Evolutionary conservation across 805 yeast species (phyloP).

Genomic region (Torulaspora delbrueckii): DNA sequence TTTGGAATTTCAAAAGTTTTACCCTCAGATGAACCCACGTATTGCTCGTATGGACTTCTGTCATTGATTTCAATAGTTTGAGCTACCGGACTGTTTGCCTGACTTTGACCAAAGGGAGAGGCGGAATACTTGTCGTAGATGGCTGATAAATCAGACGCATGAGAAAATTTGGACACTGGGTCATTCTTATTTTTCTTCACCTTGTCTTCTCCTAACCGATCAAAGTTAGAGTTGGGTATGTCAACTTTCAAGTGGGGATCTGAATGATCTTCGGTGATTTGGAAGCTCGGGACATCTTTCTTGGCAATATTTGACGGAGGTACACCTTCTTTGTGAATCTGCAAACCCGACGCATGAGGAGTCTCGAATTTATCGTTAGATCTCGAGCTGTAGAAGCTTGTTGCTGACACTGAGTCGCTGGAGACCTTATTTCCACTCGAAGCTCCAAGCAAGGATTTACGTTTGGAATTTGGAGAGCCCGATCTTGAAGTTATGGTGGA

Average conservation of each 20-base stretch:
- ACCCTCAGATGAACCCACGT: conserved; percentile 21
- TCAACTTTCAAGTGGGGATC: conserved; percentile 6
- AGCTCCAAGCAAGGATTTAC: not conserved
- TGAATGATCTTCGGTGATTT: not conserved
- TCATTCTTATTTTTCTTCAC: conserved; percentile 2
- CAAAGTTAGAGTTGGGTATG: conserved; percentile 11
- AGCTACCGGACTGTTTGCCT: conserved; percentile 6
- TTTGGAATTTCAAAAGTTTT: conserved; percentile 25
- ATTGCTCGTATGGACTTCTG: conserved; percentile 27
- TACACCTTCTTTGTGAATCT: not conserved
- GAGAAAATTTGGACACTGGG: conserved; percentile 7
- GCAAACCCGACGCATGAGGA: conserved; percentile 2
- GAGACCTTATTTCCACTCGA: not conserved
- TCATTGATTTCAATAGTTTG: conserved; percentile 15
- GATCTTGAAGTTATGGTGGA: conserved; percentile 7
- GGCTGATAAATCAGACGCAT: conserved; percentile 15
- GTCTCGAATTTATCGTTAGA: not conserved
- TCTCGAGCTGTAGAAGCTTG: conserved; percentile 1
- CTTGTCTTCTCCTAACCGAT: conserved; percentile 3
- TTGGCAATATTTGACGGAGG: not conserved
- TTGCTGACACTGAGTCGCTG: conserved; percentile 1
- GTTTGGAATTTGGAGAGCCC: conserved; percentile 6
- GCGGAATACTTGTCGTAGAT: conserved; percentile 21
- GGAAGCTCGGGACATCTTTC: not conserved
- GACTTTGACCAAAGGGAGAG: conserved; percentile 16